Evolutionary conservation across 257 asterid genomes (phyloP).

Genomic region (Mentha longifolia): DNA sequence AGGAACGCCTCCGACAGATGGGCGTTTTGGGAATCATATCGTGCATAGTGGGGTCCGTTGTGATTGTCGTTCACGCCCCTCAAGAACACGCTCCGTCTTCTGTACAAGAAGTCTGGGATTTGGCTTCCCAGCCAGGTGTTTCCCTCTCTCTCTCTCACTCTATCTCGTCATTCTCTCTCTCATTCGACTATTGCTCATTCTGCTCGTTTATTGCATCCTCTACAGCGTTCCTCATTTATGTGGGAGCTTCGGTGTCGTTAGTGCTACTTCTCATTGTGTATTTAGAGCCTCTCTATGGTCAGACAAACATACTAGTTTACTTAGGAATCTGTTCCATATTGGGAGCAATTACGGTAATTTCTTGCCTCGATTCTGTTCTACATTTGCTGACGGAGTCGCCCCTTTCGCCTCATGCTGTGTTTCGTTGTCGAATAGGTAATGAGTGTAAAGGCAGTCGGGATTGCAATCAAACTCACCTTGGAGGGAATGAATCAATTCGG

Average conservation of each 20-base stretch:
- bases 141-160: neutral
- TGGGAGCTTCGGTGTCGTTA: constrained; percentile 49
- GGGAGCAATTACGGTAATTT: constrained; percentile 74
- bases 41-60: constrained; percentile 67
- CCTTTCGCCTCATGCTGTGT: neutral
- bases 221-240: constrained; percentile 65
- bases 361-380: neutral
- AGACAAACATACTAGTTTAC: constrained; percentile 64
- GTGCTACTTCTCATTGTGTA: constrained; percentile 60
- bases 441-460: constrained; percentile 91
- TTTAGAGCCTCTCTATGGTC: constrained; percentile 70
- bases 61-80: constrained; percentile 74
- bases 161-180: neutral
- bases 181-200: constrained; percentile 19
- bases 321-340: constrained; percentile 69
- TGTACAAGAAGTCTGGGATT: constrained; percentile 65
- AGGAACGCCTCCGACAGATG: constrained; percentile 60
- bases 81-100: constrained; percentile 62
- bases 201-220: constrained; percentile 35
- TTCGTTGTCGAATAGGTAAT: constrained; percentile 56
- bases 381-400: constrained; percentile 5
- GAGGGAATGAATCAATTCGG: constrained; percentile 81
- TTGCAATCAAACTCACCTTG: constrained; percentile 81
- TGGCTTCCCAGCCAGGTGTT: constrained; percentile 74
- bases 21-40: constrained; percentile 64